A percentile compares a stretch with the other conserved stretches of the same genome.
phyloP scores from a whole-genome alignment of 2,329 filamentous ascomycete genomes.

The Cladosporium sp. region DNA sequence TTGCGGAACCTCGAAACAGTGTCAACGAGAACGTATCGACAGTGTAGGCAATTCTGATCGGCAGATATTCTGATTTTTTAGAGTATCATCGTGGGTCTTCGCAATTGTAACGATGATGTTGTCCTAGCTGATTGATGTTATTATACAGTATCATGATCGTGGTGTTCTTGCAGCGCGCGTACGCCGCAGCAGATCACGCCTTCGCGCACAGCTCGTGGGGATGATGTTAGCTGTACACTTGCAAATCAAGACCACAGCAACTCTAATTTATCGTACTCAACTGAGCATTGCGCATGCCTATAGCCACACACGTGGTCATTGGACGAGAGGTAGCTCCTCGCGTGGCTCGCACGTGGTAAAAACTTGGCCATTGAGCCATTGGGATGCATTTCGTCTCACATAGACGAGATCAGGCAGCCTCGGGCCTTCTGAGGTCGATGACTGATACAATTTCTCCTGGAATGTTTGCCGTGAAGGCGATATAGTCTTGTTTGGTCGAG shows the following conservation, averaged over 20 bases:
- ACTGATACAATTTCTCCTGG: not conserved
- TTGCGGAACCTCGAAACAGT: constrained; percentile 1
- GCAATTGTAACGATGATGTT: not conserved
- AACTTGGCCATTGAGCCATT: not conserved
- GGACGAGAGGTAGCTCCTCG: not conserved
- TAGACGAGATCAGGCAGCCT: not conserved
- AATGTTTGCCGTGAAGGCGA: not conserved
- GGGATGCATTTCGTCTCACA: not conserved
- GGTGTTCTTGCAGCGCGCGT: not conserved
- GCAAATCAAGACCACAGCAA: not conserved
- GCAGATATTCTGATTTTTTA: not conserved
- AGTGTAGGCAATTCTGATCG: not conserved
- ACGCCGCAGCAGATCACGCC: not conserved
- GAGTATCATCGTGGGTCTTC: not conserved
- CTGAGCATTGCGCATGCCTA: not conserved
- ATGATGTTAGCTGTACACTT: not conserved
- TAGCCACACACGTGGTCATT: not conserved
- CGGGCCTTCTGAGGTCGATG: not conserved
- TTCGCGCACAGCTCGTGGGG: not conserved
- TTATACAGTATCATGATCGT: not conserved
- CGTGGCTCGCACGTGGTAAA: not conserved
- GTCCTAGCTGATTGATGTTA: not conserved
- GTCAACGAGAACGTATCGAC: not conserved
- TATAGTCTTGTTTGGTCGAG: not conserved
- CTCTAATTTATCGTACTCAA: not conserved